Evolutionary conservation across 805 yeast genomes (phyloP), one percentile per base, ranked within the genome.

Genomic region (Yarrowia osloensis): DNA sequence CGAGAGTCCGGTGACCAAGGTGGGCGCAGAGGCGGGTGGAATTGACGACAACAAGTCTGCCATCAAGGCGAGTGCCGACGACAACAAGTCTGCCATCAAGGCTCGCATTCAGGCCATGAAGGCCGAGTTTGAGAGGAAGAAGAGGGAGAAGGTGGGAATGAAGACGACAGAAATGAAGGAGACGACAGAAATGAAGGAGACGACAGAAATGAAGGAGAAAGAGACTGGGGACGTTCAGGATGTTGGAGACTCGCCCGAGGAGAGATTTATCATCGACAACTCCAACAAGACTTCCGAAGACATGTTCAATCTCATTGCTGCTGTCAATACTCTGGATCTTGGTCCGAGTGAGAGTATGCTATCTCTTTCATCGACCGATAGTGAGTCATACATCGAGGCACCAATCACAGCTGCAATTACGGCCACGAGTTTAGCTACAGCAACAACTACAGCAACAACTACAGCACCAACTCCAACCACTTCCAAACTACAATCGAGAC

Each of bases 61-160:
- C 17, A 42, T 35, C 28, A 11, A 31, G 28, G 9, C 8, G 15
- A 9, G 35, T 39, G 40, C 8, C 12, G 31, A 24, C n/a, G 47
- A 39, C 37, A 57, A n/a, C 5, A 40, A 40, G 35, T n/a, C 63
- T 1, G 63, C 47, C 0, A 57, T 57, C 28, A 57, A 57, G 28
- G 63, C 47, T 1, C 33, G 49, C 8, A 57, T 57, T 8, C 49
- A 57, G 37, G 63, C 63, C 19, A 29, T 29, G 49, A 57, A 57
- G 63, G 28, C 26, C 19, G 63, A 57, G 28, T 57, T 57, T 40
- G 49, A 39, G 63, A 9, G 49, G 19, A 57, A 40, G 37, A 52
- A 52, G 61, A 12, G 11, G 15, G 40, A 21, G 28, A 39, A 39
- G 46, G 37, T 22, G 11, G 22, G 28, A 13, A 12, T 13, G 57